phyloP scores from a whole-genome alignment of 306 rosid species.

The Nissolia schottii region DNA sequence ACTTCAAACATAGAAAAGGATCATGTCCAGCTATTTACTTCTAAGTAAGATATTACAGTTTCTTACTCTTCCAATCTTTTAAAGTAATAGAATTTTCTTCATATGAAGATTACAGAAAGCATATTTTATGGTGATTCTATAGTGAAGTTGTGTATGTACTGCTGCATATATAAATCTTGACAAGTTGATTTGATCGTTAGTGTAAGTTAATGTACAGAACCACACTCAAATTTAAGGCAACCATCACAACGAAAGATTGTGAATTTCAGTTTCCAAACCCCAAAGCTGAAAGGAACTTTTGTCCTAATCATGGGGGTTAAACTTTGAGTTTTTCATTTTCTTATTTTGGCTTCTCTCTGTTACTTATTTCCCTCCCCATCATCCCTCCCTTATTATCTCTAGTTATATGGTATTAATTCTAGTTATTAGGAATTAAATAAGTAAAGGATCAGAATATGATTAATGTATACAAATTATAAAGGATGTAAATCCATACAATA shows the following conservation, averaged over 20 bases:
- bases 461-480: slow-evolving; percentile 6
- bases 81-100: too few relatives aligned
- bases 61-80: too few relatives aligned
- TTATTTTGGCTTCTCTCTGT: not conserved
- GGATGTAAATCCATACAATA: not conserved
- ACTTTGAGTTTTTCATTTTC: not conserved
- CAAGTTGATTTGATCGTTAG: too few relatives aligned
- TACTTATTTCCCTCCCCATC: not conserved
- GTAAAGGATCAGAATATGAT: not conserved
- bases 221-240: not conserved
- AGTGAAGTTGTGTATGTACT: not conserved
- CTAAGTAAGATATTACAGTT: too few relatives aligned
- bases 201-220: not conserved
- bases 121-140: not conserved
- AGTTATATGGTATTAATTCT: not conserved
- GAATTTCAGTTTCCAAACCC: not conserved
- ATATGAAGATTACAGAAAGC: not conserved
- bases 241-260: not conserved
- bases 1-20: too few relatives aligned
- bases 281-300: not conserved
- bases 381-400: not conserved
- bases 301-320: not conserved
- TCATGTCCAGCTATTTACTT: too few relatives aligned
- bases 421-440: too few relatives aligned
- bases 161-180: too few relatives aligned